Percentiles rank a stretch among this genome's conserved stretches.
phyloP scores from a whole-genome alignment of 208 protist genomes.

The Trypanosoma scelopori region DNA sequence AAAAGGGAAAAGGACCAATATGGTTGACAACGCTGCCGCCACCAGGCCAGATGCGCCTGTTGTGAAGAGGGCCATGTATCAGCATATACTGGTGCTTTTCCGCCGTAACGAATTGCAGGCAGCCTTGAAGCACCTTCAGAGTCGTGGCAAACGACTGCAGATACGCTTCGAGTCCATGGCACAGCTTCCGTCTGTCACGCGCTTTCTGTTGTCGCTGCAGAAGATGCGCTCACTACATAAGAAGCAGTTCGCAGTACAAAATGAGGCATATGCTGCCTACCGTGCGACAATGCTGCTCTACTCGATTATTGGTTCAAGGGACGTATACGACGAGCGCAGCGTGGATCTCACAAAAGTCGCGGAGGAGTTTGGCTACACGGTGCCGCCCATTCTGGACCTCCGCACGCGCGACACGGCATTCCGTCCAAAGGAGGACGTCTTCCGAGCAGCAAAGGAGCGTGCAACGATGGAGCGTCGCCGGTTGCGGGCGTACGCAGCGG shows the following conservation, averaged over 20 bases:
- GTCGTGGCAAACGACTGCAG: slow-evolving; percentile 27
- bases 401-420: slow-evolving; percentile 69
- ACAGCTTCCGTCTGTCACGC: slow-evolving; percentile 22
- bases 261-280: slow-evolving; percentile 63
- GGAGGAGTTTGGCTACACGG: slow-evolving; percentile 73
- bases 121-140: slow-evolving; percentile 33
- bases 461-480: slow-evolving; percentile 29
- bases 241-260: slow-evolving; percentile 62
- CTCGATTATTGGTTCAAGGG: slow-evolving; percentile 50
- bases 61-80: slow-evolving; percentile 31
- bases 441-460: slow-evolving; percentile 49
- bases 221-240: slow-evolving; percentile 61
- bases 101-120: slow-evolving; percentile 60
- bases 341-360: slow-evolving; percentile 53
- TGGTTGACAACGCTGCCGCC: not conserved
- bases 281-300: slow-evolving; percentile 67
- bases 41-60: not conserved
- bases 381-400: slow-evolving; percentile 69
- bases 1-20: not conserved
- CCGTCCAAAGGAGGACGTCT: slow-evolving; percentile 74
- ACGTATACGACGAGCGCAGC: slow-evolving; percentile 56
- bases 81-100: slow-evolving; percentile 49
- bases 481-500: slow-evolving; percentile 38
- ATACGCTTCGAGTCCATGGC: slow-evolving; percentile 21
- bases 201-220: slow-evolving; percentile 47